Conservation (phyloP, 2,329 filamentous ascomycete species). For the Intubia oerlemansii region DNA sequence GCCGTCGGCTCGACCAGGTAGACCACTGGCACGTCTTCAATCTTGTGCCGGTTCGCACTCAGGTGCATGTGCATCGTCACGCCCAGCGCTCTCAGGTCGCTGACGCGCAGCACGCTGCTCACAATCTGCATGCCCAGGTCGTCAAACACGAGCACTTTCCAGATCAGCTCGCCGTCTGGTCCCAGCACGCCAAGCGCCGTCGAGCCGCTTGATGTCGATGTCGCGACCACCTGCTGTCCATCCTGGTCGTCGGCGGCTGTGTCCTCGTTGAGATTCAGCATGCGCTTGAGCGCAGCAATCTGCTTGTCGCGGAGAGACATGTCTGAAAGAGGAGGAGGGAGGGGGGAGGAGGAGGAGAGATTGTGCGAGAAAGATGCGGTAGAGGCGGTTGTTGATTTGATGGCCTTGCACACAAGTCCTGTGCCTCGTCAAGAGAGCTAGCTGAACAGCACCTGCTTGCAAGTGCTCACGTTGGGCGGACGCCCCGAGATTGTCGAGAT, state of each 20-base stretch:
- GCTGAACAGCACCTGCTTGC: no score
- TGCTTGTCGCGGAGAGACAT: conserved; percentile 9
- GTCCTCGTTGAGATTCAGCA: conserved; percentile 75
- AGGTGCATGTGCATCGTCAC: conserved; percentile 92
- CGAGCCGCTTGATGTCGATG: no score
- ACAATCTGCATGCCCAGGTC: conserved; percentile 81
- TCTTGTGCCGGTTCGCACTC: conserved; percentile 60
- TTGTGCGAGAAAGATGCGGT: background rate
- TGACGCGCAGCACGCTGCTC: conserved; percentile 84
- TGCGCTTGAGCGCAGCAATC: conserved; percentile 53
- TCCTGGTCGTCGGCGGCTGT: conserved; percentile 28
- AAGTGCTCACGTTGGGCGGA: no score
- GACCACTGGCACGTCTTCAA: conserved; percentile 88
- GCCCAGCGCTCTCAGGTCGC: conserved; percentile 81
- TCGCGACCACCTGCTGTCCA: conserved; percentile 33
- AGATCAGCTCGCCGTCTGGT: conserved; percentile 77
- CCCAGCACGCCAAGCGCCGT: conserved; percentile 46
- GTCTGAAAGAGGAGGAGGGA: background rate
- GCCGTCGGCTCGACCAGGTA: conserved; percentile 85
- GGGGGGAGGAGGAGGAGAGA: background rate
- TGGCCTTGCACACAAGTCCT: no score
- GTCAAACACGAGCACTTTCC: conserved; percentile 96
- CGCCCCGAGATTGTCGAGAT: no score
- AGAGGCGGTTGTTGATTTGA: background rate
- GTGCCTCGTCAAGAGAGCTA: no score